phyloP scores from a whole-genome alignment of 2,329 filamentous ascomycete genomes.

The Calonectria fujianensis region DNA sequence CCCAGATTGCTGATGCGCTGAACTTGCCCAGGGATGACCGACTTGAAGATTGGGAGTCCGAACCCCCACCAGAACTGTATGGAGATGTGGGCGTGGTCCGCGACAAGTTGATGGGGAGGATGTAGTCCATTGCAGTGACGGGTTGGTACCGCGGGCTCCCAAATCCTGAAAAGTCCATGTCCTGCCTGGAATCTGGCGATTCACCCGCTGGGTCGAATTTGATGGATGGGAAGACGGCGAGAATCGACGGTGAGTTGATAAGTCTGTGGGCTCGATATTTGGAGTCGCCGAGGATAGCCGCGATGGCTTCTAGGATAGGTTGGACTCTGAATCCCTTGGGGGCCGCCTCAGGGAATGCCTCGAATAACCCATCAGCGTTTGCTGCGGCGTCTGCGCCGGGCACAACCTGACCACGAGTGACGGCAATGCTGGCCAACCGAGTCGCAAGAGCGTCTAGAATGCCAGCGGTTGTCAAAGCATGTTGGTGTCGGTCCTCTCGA shows the following conservation, averaged over 20 bases:
- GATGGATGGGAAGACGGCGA: conserved; percentile 80
- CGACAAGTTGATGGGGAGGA: conserved; percentile 72
- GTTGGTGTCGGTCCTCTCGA: conserved; percentile 81
- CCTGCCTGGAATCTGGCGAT: conserved; percentile 69
- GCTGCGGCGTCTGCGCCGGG: conserved; percentile 76
- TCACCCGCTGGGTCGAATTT: conserved; percentile 71
- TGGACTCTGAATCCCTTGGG: conserved; percentile 76
- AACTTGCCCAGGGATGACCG: conserved; percentile 56
- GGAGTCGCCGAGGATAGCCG: conserved; percentile 85
- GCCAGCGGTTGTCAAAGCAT: conserved; percentile 81
- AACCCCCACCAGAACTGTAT: conserved; percentile 31
- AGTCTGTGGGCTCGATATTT: conserved; percentile 85
- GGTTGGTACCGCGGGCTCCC: conserved; percentile 65
- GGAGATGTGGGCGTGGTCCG: conserved; percentile 54
- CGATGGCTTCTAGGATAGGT: conserved; percentile 85
- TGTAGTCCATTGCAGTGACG: conserved; percentile 72
- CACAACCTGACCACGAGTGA: conserved; percentile 80
- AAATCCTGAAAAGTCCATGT: conserved; percentile 72
- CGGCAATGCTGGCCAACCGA: conserved; percentile 82
- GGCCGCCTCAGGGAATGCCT: conserved; percentile 77
- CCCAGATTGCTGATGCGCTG: conserved; percentile 56
- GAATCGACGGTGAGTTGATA: conserved; percentile 79
- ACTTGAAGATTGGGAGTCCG: conserved; percentile 56
- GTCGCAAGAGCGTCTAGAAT: conserved; percentile 87
- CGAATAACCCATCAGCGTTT: conserved; percentile 72